phyloP scores from a whole-genome alignment of 352 stramenopile species.

The Phytopythium aichiense region DNA sequence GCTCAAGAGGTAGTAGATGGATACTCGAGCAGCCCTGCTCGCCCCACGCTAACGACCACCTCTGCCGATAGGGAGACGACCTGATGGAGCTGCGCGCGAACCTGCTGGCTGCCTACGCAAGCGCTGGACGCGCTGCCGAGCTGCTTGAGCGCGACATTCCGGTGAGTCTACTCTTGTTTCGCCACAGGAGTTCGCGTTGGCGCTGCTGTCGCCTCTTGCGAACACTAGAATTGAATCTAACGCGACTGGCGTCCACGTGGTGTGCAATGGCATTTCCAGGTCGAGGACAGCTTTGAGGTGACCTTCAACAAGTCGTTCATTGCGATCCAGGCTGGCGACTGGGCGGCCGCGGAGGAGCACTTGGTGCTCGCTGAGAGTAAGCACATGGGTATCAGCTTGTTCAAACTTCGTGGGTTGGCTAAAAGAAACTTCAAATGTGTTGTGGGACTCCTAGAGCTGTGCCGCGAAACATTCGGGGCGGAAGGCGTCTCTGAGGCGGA shows the following conservation, averaged over 20 bases:
- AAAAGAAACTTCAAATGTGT: not conserved
- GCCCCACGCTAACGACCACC: not conserved
- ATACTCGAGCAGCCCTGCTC: not conserved
- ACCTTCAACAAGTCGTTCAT: slow-evolving; percentile 85
- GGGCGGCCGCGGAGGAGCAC: slow-evolving; percentile 35
- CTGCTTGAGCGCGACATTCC: slow-evolving; percentile 45
- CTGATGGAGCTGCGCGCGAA: slow-evolving; percentile 78
- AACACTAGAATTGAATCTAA: not conserved
- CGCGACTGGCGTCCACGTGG: not conserved
- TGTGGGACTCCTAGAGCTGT: slow-evolving; percentile 39
- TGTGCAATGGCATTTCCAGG: slow-evolving; percentile 17
- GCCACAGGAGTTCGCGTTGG: not conserved
- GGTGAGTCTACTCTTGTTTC: slow-evolving; percentile 17
- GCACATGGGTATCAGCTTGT: slow-evolving; percentile 3
- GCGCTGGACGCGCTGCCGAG: slow-evolving; percentile 47
- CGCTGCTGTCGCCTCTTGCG: not conserved
- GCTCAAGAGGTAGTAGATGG: slow-evolving; percentile 25
- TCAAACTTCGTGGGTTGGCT: not conserved
- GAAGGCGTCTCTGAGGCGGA: slow-evolving; percentile 53
- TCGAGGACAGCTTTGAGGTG: slow-evolving; percentile 74
- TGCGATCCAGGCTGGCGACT: slow-evolving; percentile 62
- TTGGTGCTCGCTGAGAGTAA: slow-evolving; percentile 61
- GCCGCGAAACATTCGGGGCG: slow-evolving; percentile 48
- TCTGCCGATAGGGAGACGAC: slow-evolving; percentile 39
- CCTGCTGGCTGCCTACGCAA: slow-evolving; percentile 67